Evolutionary conservation across 306 rosid species (phyloP).

Genomic region (Quercus aquifolioides): DNA sequence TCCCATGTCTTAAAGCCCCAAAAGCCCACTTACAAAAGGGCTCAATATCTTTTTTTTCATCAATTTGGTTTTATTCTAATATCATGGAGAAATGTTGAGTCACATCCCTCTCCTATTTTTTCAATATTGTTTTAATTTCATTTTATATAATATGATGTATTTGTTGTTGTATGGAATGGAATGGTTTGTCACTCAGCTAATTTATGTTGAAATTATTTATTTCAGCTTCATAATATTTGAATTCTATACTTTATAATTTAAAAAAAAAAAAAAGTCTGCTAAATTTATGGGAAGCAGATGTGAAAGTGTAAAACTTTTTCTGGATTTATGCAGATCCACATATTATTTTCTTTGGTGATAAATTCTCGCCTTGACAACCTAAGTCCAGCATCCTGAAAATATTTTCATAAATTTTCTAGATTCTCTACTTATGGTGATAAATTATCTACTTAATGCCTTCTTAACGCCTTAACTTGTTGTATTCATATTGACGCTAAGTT

Average conservation of each 20-base stretch:
- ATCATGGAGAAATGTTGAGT: not conserved
- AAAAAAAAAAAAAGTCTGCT: too few species aligned
- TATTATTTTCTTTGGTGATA: too few species aligned
- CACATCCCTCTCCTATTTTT: not conserved
- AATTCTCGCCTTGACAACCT: too few species aligned
- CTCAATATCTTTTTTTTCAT: not conserved
- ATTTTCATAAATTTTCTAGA: too few species aligned
- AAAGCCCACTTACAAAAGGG: not conserved
- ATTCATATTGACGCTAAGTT: too few species aligned
- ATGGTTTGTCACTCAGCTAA: not conserved
- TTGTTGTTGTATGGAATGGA: not conserved
- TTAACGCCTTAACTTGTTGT: too few species aligned
- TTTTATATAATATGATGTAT: not conserved
- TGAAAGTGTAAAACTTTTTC: too few species aligned
- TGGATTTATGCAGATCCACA: too few species aligned
- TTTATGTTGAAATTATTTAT: not conserved
- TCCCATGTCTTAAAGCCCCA: not conserved
- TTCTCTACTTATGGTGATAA: too few species aligned
- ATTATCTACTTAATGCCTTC: too few species aligned
- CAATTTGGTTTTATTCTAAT: not conserved
- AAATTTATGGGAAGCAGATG: too few species aligned
- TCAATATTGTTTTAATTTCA: not conserved
- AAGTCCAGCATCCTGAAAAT: too few species aligned
- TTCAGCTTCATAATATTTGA: not conserved
- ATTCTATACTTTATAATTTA: not conserved